A percentile compares a stretch with the other conserved stretches of the same genome.
phyloP scores from a whole-genome alignment of 2,329 filamentous ascomycete species.

The Ceratocystiopsis minuta region DNA sequence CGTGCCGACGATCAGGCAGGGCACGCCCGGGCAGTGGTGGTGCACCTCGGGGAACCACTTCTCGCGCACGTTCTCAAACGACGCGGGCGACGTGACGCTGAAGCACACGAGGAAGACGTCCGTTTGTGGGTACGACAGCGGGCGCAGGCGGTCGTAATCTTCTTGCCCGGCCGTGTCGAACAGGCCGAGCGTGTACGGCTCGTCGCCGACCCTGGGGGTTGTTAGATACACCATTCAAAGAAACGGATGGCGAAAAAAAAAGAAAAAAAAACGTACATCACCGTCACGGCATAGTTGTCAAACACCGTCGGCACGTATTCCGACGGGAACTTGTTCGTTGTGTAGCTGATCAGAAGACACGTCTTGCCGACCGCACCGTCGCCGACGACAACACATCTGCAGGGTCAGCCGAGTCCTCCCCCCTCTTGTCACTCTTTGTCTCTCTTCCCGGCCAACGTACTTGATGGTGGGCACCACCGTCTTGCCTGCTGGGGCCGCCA shows the following conservation, averaged over 20 bases:
- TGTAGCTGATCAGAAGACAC: conserved; percentile 96
- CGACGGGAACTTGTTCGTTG: conserved; percentile 97
- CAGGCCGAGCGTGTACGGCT: conserved; percentile 90
- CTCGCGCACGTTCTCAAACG: conserved; percentile 97
- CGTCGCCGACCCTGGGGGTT: conserved; percentile 75
- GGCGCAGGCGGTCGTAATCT: conserved; percentile 94
- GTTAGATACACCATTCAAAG: neutral
- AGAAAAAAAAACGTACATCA: conserved; percentile 58
- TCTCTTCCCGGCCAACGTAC: no score
- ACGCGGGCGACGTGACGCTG: conserved; percentile 90
- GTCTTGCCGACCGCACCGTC: conserved; percentile 99
- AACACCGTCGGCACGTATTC: conserved; percentile 99
- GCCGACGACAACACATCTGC: conserved; percentile 92
- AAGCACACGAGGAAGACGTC: conserved; percentile 99
- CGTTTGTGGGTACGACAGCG: conserved; percentile 93
- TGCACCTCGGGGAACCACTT: conserved; percentile 99
- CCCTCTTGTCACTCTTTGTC: no score
- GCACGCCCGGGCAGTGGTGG: conserved; percentile 94
- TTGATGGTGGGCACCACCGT: no score
- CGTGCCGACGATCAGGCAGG: conserved; percentile 92
- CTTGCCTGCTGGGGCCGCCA: no score
- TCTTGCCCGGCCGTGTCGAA: conserved; percentile 99
- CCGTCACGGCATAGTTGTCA: conserved; percentile 98
- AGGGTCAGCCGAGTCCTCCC: neutral
- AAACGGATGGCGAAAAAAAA: no score